Evolutionary conservation across 129 eudicot species (phyloP).

Genomic region (Chrysanthemum seticuspe): DNA sequence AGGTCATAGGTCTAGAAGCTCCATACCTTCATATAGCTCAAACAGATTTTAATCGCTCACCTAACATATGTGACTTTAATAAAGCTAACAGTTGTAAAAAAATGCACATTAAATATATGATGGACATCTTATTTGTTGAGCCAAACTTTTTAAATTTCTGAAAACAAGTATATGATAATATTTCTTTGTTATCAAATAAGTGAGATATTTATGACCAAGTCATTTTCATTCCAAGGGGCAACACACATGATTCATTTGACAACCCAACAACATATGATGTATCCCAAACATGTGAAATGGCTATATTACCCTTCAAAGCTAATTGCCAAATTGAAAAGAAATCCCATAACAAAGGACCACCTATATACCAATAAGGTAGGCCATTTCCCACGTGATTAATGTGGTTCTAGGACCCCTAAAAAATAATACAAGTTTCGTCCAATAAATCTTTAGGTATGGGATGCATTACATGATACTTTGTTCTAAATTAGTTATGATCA

Average conservation of each 20-base stretch:
- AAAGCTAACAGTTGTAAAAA: too few relatives aligned
- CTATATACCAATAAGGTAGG: constrained; percentile 33
- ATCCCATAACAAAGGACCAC: constrained; percentile 38
- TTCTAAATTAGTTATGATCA: not conserved
- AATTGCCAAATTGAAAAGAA: constrained; percentile 24
- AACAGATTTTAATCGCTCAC: too few relatives aligned
- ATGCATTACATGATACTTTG: constrained; percentile 21
- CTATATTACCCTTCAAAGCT: constrained; percentile 25
- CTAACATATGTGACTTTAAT: too few relatives aligned
- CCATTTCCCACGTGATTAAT: constrained; percentile 46
- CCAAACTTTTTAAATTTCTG: not conserved
- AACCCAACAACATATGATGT: constrained; percentile 39
- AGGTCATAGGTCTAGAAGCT: too few relatives aligned
- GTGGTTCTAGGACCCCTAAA: constrained; percentile 28
- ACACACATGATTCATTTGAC: constrained; percentile 47
- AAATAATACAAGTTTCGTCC: constrained; percentile 28
- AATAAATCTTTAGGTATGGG: constrained; percentile 14
- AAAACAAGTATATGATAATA: not conserved
- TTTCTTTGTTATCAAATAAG: not conserved
- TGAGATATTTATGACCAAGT: constrained; percentile 25
- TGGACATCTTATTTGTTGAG: not conserved
- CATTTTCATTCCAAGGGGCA: constrained; percentile 34
- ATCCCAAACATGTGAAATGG: constrained; percentile 19
- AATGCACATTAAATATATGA: too few relatives aligned
- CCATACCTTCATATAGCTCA: too few relatives aligned